phyloP scores from a whole-genome alignment of 495 filamentous ascomycete species.

The Friedmanniomyces endolithicus region DNA sequence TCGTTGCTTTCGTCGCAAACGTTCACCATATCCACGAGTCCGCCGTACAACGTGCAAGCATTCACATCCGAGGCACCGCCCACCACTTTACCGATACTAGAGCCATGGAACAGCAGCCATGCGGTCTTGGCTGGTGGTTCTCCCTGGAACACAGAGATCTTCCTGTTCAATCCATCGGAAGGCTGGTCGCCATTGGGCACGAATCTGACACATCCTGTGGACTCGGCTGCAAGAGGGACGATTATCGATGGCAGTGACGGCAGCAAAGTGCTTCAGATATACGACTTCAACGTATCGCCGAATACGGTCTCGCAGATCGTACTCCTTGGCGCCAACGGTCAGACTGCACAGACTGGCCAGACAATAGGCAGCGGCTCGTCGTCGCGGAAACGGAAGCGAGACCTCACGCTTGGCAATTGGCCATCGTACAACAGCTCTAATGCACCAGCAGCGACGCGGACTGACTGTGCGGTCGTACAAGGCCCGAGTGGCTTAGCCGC shows the following conservation, averaged over 20 bases:
- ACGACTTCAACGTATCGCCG: slow-evolving; percentile 64
- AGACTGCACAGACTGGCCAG: slow-evolving; percentile 30
- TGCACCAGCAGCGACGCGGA: slow-evolving; percentile 47
- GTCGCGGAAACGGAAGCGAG: slow-evolving; percentile 33
- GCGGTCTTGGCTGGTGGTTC: slow-evolving; percentile 69
- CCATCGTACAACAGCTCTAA: slow-evolving; percentile 65
- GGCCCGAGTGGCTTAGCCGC: slow-evolving; percentile 52
- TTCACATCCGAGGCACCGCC: slow-evolving; percentile 44
- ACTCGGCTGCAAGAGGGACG: slow-evolving; percentile 43
- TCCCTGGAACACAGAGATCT: slow-evolving; percentile 51
- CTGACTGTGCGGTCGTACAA: slow-evolving; percentile 51
- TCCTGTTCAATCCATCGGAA: slow-evolving; percentile 42
- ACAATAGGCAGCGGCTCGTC: slow-evolving; percentile 27
- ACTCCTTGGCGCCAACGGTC: slow-evolving; percentile 40
- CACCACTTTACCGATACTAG: slow-evolving; percentile 52
- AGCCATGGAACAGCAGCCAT: slow-evolving; percentile 61
- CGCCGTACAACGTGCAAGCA: slow-evolving; percentile 47
- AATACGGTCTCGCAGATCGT: slow-evolving; percentile 59
- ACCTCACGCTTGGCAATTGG: slow-evolving; percentile 48
- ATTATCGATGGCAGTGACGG: slow-evolving; percentile 61
- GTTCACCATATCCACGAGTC: slow-evolving; percentile 52
- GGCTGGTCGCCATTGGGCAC: slow-evolving; percentile 56
- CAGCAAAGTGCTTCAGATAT: slow-evolving; percentile 71
- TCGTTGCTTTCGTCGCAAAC: slow-evolving; percentile 53
- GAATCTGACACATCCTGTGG: slow-evolving; percentile 46